Percentiles rank a stretch among this genome's conserved stretches.
These are phyloP conservation scores for Bimuria novae-zelandiae DNA, from an alignment of 2,329 filamentous ascomycete species.

Conservation along the genomic window DNA sequence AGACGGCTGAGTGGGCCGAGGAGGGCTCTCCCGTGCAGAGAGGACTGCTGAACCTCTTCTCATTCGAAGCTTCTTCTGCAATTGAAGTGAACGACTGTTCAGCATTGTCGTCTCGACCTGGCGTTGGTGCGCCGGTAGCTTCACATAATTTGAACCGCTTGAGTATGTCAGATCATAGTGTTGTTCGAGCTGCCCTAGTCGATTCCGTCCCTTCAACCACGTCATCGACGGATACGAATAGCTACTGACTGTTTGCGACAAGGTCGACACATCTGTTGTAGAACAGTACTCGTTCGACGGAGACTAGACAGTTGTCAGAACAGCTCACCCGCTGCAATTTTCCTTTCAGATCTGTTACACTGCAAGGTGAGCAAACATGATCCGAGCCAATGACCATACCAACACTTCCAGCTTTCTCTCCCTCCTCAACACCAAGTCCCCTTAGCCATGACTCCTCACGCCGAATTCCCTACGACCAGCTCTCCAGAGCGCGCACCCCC, in stretches of 20 bases:
- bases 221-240: constrained; percentile 17
- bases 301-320: constrained; percentile 6
- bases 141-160: not conserved
- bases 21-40: constrained; percentile 13
- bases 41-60: not conserved
- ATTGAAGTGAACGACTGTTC: not conserved
- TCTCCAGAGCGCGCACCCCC: constrained; percentile 24
- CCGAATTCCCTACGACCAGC: constrained; percentile 26
- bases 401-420: not conserved
- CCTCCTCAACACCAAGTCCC: constrained; percentile 3
- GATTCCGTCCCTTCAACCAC: constrained; percentile 4
- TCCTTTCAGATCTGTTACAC: constrained; percentile 3
- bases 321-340: constrained; percentile 9
- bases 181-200: constrained; percentile 1
- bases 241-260: constrained; percentile 18
- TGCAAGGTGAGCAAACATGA: constrained; percentile 11
- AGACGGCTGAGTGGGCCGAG: not conserved
- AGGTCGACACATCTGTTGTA: not conserved
- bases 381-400: not conserved
- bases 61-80: not conserved
- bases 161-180: not conserved
- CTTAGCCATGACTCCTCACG: constrained; percentile 42
- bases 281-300: not conserved
- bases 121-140: not conserved
- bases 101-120: constrained; percentile 7